Evolutionary conservation across 1,284 basidiomycete genomes (phyloP).

Genomic region (Ustilago lituana): DNA sequence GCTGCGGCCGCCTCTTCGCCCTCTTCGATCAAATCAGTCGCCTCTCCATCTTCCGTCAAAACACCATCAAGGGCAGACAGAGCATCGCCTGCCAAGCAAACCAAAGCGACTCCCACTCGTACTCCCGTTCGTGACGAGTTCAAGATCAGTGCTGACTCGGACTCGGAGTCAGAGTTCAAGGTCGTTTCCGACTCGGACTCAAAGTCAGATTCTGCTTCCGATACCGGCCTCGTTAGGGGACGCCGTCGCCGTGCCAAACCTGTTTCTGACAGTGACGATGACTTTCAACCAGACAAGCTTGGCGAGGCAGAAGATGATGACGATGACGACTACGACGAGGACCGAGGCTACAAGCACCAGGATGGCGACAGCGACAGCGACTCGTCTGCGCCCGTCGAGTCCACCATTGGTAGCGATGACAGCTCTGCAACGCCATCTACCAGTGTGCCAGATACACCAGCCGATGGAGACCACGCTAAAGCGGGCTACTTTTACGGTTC

Average conservation of each 20-base stretch:
- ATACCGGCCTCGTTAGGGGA: conserved; percentile 20
- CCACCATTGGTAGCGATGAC: neutral
- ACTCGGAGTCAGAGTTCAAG: neutral
- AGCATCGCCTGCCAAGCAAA: conserved; percentile 7
- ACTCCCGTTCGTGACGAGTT: neutral
- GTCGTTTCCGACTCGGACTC: conserved; percentile 15
- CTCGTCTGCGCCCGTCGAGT: neutral
- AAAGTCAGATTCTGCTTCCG: conserved; percentile 8
- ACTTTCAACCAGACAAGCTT: conserved; percentile 28
- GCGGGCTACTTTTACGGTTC: conserved; percentile 31
- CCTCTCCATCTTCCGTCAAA: conserved; percentile 1
- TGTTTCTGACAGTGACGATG: conserved; percentile 22
- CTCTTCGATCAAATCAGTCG: conserved; percentile 3
- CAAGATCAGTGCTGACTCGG: conserved; percentile 15
- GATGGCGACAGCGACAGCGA: conserved; percentile 9
- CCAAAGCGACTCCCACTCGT: neutral
- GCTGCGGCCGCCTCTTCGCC: conserved; percentile 8
- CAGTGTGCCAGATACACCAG: conserved; percentile 37
- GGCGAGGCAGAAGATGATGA: conserved; percentile 11
- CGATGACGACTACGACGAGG: conserved; percentile 5
- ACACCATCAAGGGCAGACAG: neutral
- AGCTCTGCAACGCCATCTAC: conserved; percentile 14
- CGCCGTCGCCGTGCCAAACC: conserved; percentile 8
- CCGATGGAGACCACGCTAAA: conserved; percentile 5
- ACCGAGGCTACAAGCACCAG: neutral